phyloP scores from a whole-genome alignment of 2,329 filamentous ascomycete species.

The Trichoderma pleuroti region DNA sequence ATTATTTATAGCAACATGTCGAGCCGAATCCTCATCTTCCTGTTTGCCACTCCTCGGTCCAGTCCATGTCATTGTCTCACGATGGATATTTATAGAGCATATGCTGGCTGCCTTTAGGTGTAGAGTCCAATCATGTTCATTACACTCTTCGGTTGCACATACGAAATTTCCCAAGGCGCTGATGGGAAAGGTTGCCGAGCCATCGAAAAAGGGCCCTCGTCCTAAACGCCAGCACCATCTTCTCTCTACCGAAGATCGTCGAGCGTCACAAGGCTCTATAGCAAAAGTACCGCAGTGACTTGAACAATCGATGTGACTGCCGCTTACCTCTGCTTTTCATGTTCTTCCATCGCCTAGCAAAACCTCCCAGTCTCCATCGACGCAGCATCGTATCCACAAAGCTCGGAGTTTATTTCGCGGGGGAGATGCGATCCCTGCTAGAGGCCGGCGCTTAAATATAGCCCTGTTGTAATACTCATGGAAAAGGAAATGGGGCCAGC shows the following conservation, averaged over 20 bases:
- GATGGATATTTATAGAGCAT: neutral
- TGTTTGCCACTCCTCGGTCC: neutral
- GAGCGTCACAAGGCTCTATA: accelerated
- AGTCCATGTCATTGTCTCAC: neutral
- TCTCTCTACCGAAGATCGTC: neutral
- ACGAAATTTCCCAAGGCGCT: neutral
- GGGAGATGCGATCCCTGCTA: neutral
- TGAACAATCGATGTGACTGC: accelerated
- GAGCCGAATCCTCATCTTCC: neutral
- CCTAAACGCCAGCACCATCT: neutral
- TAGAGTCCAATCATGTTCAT: neutral
- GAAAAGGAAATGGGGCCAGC: neutral
- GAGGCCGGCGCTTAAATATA: neutral
- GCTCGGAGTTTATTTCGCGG: neutral
- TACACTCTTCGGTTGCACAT: neutral
- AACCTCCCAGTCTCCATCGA: neutral
- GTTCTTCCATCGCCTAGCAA: neutral
- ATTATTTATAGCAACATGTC: neutral
- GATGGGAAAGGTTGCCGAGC: neutral
- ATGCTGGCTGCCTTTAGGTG: accelerated
- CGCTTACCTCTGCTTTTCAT: neutral
- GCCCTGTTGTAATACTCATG: neutral
- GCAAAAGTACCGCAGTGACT: neutral
- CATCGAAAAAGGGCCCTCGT: neutral
- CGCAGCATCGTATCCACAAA: neutral